Evolutionary conservation across 768 basidiomycete genomes (phyloP).

Genomic region (Sutorius australiensis): DNA sequence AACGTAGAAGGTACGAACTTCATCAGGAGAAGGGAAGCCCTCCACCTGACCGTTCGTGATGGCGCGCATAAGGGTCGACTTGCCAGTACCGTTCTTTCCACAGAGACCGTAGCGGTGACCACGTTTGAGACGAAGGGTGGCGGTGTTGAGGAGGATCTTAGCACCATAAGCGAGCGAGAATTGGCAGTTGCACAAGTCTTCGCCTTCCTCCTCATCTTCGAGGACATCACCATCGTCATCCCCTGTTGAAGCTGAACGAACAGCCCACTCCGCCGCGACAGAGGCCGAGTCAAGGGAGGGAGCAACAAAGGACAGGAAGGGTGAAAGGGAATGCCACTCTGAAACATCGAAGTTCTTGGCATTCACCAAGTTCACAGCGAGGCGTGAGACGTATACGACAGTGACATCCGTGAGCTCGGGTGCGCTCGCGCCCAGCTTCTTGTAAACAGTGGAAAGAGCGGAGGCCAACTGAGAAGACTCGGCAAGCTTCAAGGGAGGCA

Average conservation of each 20-base stretch:
- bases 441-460: constrained; percentile 74
- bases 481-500: constrained; percentile 77
- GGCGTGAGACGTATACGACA: constrained; percentile 65
- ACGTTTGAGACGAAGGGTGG: constrained; percentile 94
- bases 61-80: constrained; percentile 91
- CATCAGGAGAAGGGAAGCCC: constrained; percentile 95
- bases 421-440: constrained; percentile 67
- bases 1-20: constrained; percentile 98
- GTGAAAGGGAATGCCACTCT: constrained; percentile 80
- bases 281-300: constrained; percentile 61
- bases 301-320: constrained; percentile 68
- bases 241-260: constrained; percentile 81
- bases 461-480: constrained; percentile 66
- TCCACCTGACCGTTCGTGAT: constrained; percentile 96
- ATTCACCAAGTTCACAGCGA: constrained; percentile 86
- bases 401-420: constrained; percentile 56
- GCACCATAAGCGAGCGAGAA: constrained; percentile 99
- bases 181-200: constrained; percentile 98
- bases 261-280: constrained; percentile 80
- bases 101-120: constrained; percentile 98
- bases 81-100: constrained; percentile 98
- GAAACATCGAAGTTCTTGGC: constrained; percentile 88
- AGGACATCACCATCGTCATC: constrained; percentile 60
- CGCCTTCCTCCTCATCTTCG: constrained; percentile 96
- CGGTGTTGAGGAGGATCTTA: constrained; percentile 96